Evolutionary conservation across 2,329 filamentous ascomycete species (phyloP).

Genomic region (Nemania bipapillata): DNA sequence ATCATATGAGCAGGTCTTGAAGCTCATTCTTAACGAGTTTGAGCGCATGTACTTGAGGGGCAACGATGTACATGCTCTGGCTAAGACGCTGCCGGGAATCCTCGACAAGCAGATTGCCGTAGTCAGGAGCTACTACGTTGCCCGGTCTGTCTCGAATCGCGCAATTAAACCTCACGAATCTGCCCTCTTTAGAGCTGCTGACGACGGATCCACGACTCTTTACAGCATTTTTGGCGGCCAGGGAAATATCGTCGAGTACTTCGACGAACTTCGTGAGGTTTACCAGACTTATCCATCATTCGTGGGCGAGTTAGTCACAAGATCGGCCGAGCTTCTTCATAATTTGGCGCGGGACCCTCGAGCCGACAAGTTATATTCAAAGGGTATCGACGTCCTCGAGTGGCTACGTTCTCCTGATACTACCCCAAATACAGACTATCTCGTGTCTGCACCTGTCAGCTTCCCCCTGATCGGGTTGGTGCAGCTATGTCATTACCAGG

Average conservation of each 20-base stretch:
- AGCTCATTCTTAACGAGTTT: conserved; percentile 93
- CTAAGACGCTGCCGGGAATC: conserved; percentile 86
- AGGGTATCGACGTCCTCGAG: conserved; percentile 92
- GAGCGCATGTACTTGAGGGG: conserved; percentile 93
- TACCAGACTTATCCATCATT: conserved; percentile 92
- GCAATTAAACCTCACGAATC: conserved; percentile 93
- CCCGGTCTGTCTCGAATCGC: conserved; percentile 83
- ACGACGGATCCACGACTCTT: conserved; percentile 82
- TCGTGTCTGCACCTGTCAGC: conserved; percentile 94
- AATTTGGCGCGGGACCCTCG: conserved; percentile 82
- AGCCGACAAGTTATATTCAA: conserved; percentile 94
- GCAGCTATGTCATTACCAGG: conserved; percentile 93
- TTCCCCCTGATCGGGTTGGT: conserved; percentile 95
- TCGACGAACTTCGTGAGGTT: conserved; percentile 93
- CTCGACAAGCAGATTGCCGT: conserved; percentile 91
- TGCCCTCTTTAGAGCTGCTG: conserved; percentile 86
- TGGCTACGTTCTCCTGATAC: conserved; percentile 91
- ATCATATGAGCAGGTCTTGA: conserved; percentile 91
- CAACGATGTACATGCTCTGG: conserved; percentile 94
- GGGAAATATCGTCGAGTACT: conserved; percentile 99
- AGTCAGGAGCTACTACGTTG: conserved; percentile 90
- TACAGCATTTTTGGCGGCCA: conserved; percentile 97
- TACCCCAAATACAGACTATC: conserved; percentile 92
- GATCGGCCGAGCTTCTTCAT: conserved; percentile 87
- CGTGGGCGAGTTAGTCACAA: conserved; percentile 82